These are phyloP conservation scores for Neofusicoccum kwambonambiense DNA, from an alignment of 2,329 filamentous ascomycete genomes.

Conservation along the genomic window DNA sequence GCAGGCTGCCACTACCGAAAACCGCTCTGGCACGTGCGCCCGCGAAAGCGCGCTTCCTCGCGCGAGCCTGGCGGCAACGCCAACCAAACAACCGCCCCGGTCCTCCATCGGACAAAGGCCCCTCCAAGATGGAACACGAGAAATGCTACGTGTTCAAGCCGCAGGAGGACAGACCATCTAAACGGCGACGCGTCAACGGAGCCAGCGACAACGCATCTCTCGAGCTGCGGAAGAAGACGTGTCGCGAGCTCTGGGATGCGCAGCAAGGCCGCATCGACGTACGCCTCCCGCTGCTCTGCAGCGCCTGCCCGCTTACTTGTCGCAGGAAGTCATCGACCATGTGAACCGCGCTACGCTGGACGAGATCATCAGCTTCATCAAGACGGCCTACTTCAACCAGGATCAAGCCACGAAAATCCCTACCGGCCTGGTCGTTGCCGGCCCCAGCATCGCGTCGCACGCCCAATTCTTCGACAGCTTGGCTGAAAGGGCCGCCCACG, in stretches of 20 bases:
- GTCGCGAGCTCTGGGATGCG: conserved; percentile 62
- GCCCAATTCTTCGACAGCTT: conserved; percentile 64
- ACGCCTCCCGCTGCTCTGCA: conserved; percentile 17
- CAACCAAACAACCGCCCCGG: background rate
- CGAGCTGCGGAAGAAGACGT: conserved; percentile 58
- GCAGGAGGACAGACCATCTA: conserved; percentile 37
- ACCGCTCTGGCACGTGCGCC: conserved; percentile 10
- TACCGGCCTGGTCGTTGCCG: conserved; percentile 71
- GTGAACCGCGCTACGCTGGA: conserved; percentile 41
- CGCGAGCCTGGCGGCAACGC: background rate
- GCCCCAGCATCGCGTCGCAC: conserved; percentile 75
- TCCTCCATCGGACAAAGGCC: background rate
- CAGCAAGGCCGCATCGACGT: conserved; percentile 65
- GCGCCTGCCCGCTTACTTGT: background rate
- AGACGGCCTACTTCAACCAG: conserved; percentile 26
- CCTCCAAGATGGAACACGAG: conserved; percentile 46
- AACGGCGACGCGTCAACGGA: conserved; percentile 39
- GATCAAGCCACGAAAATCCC: conserved; percentile 54
- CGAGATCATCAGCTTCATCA: conserved; percentile 41
- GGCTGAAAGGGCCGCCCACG: conserved; percentile 20
- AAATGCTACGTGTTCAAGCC: conserved; percentile 48
- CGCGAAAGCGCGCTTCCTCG: conserved; percentile 7
- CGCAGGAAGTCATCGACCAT: conserved; percentile 38
- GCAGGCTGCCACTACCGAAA: too few species aligned
- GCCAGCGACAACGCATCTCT: conserved; percentile 34